Percentiles rank a stretch among this genome's conserved stretches.
Evolutionary conservation across 805 yeast genomes (phyloP).

Genomic region (Candida takata): DNA sequence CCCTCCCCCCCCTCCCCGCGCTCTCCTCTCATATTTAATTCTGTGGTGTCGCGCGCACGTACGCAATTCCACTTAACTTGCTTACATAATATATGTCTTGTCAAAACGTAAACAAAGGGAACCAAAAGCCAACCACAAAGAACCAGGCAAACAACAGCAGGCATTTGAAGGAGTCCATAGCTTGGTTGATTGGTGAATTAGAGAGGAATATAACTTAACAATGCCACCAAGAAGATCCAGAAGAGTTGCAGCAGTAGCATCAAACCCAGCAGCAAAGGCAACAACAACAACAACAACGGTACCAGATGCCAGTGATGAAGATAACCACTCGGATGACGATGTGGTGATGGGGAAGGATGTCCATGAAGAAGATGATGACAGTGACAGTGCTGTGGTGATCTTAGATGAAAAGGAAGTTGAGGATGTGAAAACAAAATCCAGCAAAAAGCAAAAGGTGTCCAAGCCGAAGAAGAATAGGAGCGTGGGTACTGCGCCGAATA

Average conservation of each 20-base stretch:
- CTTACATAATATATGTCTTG: no score
- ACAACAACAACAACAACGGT: slow-evolving; percentile 5
- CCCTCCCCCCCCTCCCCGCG: no score
- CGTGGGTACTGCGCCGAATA: slow-evolving; percentile 2
- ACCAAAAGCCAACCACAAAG: no score
- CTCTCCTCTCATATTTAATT: no score
- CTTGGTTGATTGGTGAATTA: no score
- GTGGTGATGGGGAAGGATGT: slow-evolving; percentile 1
- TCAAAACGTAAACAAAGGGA: no score
- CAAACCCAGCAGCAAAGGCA: no score
- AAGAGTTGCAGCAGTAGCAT: slow-evolving; percentile 1
- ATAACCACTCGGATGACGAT: slow-evolving; percentile 4
- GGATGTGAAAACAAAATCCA: slow-evolving; percentile 6
- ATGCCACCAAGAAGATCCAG: slow-evolving; percentile 6
- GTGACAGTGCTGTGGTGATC: not conserved
- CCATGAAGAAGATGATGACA: slow-evolving; percentile 1
- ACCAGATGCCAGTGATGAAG: slow-evolving; percentile 4
- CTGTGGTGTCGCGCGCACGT: no score
- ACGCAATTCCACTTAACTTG: no score
- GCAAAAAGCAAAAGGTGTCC: slow-evolving; percentile 1
- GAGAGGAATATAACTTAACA: no score
- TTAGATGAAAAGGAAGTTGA: slow-evolving; percentile 4
- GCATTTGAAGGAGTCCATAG: no score
- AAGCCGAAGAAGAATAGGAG: not conserved
- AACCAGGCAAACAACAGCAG: no score